Evolutionary conservation across 2,329 filamentous ascomycete genomes (phyloP).

Genomic region (Trichoderma sp.): DNA sequence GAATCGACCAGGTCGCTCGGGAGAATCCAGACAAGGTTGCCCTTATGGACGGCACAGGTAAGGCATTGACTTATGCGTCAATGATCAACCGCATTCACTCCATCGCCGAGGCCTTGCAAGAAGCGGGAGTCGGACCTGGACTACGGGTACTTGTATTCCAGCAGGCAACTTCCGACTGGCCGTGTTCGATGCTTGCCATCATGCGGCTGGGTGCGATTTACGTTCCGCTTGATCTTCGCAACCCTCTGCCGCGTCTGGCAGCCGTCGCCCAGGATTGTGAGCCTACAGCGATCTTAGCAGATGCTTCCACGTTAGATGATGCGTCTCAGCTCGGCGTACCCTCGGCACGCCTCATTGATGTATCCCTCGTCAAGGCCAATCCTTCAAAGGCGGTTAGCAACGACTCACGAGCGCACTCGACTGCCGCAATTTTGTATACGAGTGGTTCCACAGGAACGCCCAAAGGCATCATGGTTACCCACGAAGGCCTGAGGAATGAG

Average conservation of each 20-base stretch:
- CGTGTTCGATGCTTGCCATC: conserved; percentile 41
- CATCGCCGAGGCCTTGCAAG: conserved; percentile 30
- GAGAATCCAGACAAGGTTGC: conserved; percentile 21
- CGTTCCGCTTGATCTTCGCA: conserved; percentile 40
- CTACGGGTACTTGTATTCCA: conserved; percentile 40
- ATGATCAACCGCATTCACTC: conserved; percentile 33
- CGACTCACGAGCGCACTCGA: not conserved
- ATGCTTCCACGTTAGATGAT: conserved; percentile 17
- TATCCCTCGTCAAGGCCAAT: not conserved
- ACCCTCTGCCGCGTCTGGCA: conserved; percentile 31
- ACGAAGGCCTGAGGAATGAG: conserved; percentile 29
- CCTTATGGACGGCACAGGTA: conserved; percentile 24
- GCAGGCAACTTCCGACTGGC: conserved; percentile 34
- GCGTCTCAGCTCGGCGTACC: not conserved
- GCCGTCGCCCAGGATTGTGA: conserved; percentile 30
- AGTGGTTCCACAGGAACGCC: conserved; percentile 34
- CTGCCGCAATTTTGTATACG: conserved; percentile 33
- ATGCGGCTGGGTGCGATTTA: conserved; percentile 36
- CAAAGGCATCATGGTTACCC: conserved; percentile 39
- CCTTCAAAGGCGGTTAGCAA: not conserved
- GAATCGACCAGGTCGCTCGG: conserved; percentile 35
- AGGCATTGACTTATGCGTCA: conserved; percentile 34
- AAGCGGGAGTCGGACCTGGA: conserved; percentile 16
- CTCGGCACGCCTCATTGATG: conserved; percentile 1
- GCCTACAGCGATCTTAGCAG: conserved; percentile 24